A percentile compares a stretch with the other conserved stretches of the same genome.
phyloP scores from a whole-genome alignment of 2,329 filamentous ascomycete genomes.

The Neonectria sp. region DNA sequence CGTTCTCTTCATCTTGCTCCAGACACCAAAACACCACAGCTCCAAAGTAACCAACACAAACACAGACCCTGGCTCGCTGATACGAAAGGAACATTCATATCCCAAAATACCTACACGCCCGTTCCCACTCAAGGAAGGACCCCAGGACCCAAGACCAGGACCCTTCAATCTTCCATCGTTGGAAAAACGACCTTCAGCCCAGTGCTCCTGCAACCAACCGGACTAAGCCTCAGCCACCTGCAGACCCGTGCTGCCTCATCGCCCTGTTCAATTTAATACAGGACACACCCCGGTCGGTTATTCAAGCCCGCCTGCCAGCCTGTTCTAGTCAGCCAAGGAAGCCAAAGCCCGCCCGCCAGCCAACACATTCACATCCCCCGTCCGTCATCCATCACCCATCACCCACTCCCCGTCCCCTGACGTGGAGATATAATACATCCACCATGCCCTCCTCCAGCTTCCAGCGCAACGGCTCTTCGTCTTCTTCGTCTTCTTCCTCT shows the following conservation, averaged over 20 bases:
- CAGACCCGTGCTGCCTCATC: slow-evolving; percentile 39
- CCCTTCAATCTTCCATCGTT: slow-evolving; percentile 38
- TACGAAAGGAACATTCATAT: not conserved
- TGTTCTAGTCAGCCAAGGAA: slow-evolving; percentile 14
- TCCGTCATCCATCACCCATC: not conserved
- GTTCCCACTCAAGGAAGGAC: slow-evolving; percentile 2
- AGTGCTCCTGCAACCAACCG: slow-evolving; percentile 37
- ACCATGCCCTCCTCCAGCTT: slow-evolving; percentile 37
- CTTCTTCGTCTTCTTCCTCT: slow-evolving; percentile 44
- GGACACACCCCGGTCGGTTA: slow-evolving; percentile 21
- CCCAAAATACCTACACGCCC: slow-evolving; percentile 18
- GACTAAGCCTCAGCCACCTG: slow-evolving; percentile 49
- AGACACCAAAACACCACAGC: not conserved
- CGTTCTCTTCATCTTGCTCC: not conserved
- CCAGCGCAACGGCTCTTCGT: slow-evolving; percentile 43
- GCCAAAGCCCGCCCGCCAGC: not conserved
- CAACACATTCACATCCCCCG: slow-evolving; percentile 15
- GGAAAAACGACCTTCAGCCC: slow-evolving; percentile 29
- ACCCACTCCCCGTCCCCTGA: slow-evolving; percentile 20
- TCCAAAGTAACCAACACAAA: not conserved
- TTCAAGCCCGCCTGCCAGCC: slow-evolving; percentile 7
- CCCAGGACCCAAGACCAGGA: slow-evolving; percentile 22
- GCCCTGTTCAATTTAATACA: slow-evolving; percentile 39
- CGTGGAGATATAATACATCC: slow-evolving; percentile 41
- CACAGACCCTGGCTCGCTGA: not conserved